These are phyloP conservation scores for Hibiscus mutabilis DNA, from an alignment of 345 rosid genomes.

Conservation along the genomic window DNA sequence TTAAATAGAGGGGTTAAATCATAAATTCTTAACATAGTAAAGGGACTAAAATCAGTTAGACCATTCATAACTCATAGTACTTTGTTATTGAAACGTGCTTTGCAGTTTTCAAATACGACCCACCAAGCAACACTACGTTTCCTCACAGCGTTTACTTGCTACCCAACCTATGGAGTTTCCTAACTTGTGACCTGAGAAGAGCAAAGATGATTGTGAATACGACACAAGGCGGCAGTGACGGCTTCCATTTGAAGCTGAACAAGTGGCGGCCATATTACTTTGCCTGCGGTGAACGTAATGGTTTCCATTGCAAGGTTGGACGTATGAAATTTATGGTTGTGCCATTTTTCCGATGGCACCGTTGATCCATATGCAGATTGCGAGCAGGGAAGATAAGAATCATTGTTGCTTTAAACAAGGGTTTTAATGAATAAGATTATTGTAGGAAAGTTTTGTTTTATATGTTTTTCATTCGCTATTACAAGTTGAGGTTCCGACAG, in stretches of 20 bases:
- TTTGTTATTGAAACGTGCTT: too few relatives aligned
- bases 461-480: too few relatives aligned
- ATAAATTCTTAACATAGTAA: too few relatives aligned
- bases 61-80: too few relatives aligned
- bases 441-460: too few relatives aligned
- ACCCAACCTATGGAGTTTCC: slow-evolving; percentile 39
- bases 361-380: background rate
- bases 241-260: slow-evolving; percentile 44
- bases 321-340: slow-evolving; percentile 58
- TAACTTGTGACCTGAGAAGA: slow-evolving; percentile 38
- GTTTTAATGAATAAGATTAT: too few relatives aligned
- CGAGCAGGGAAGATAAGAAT: background rate
- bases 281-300: slow-evolving; percentile 54
- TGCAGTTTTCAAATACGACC: slow-evolving; percentile 73
- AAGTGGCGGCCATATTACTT: slow-evolving; percentile 20
- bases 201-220: slow-evolving; percentile 43
- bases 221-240: slow-evolving; percentile 38
- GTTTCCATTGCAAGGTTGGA: slow-evolving; percentile 57
- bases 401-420: background rate
- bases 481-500: too few relatives aligned
- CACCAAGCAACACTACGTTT: slow-evolving; percentile 39
- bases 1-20: too few relatives aligned
- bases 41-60: too few relatives aligned
- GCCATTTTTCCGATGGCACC: slow-evolving; percentile 33
- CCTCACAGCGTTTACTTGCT: slow-evolving; percentile 63